Percentiles rank a stretch among this genome's conserved stretches.
Evolutionary conservation across 2,329 filamentous ascomycete species (phyloP).

Genomic region (Arthrobotrys entomopaga): DNA sequence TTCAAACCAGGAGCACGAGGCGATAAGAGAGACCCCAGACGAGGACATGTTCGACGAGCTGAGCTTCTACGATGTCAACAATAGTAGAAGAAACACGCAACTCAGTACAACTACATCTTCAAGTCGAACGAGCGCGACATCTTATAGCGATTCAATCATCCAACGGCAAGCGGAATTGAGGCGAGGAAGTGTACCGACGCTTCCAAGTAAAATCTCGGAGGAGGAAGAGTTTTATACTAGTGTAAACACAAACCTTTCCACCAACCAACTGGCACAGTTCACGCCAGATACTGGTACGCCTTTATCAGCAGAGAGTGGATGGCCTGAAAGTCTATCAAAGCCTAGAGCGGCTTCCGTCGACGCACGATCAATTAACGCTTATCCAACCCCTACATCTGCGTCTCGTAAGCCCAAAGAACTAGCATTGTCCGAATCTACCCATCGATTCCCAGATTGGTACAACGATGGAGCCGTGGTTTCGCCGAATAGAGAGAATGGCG

Average conservation of each 20-base stretch:
- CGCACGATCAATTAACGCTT: conserved; percentile 33
- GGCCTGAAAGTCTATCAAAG: conserved; percentile 29
- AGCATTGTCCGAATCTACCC: conserved; percentile 25
- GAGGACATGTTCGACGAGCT: conserved; percentile 39
- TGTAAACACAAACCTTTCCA: conserved; percentile 23
- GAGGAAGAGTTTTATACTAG: conserved; percentile 52
- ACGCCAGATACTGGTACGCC: conserved; percentile 42
- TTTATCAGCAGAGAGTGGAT: conserved; percentile 7
- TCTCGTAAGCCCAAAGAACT: conserved; percentile 29
- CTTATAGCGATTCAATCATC: conserved; percentile 23
- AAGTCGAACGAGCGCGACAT: background rate
- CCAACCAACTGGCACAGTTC: conserved; percentile 30
- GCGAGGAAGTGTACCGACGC: conserved; percentile 4
- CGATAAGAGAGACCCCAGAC: background rate
- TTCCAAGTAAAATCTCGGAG: conserved; percentile 31
- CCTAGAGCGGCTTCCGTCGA: conserved; percentile 36
- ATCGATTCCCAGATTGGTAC: conserved; percentile 45
- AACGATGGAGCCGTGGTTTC: conserved; percentile 33
- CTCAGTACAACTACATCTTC: conserved; percentile 16
- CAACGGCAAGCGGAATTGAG: conserved; percentile 16
- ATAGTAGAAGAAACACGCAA: conserved; percentile 24
- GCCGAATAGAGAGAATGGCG: conserved; percentile 26
- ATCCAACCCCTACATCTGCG: conserved; percentile 40
- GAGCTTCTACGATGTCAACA: conserved; percentile 41
- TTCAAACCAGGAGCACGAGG: conserved; percentile 3